Evolutionary conservation across 2,329 filamentous ascomycete genomes (phyloP), one percentile per base, ranked within the genome.

Genomic region (Cercospora sp.): DNA sequence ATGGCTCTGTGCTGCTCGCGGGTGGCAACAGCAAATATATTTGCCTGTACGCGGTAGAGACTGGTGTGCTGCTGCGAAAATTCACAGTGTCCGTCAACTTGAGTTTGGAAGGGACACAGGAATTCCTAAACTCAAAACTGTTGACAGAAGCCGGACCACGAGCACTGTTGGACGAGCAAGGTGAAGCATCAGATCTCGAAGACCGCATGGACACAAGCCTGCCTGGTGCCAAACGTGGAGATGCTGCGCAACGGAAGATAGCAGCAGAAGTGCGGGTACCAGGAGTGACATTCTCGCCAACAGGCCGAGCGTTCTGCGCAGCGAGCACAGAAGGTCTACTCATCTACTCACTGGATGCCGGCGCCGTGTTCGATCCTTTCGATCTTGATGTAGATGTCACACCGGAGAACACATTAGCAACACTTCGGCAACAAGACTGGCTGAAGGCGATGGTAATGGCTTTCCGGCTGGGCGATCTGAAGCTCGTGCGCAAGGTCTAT

Each of bases 11-110:
- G 75, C 85, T 99, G 10, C 84, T 99, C 49, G 95, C 94, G 0
- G 94, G 89, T 59, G 95, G 95, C 34, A 97, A 95, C 84, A 97
- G 93, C 89, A 99, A 99, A 82, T 97, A 97, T 80, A 97, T 99
- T 63, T 98, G 95, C 78, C 81, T 99, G 67, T 99, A 99, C 81
- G 94, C 96, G n/a, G 92, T 97, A 34, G 89, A 89, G 67, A 97
- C 94, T 0, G 93, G 95, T 79, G 93, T 95, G 0, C 83, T 99
- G 10, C 84, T 98, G 66, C 97, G 96, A 79, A 97, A 97, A 78
- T 99, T 91, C 77, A 97, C 94, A 1, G 94, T 98, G 75, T 97
- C 92, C 74, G 88, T 97, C 76, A 99, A 99, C 80, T 84, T 97
- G n/a, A 97, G 94, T 1, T 84, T 99, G 2, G 94, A 97, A 21